Conservation (phyloP, 2,329 filamentous ascomycete genomes). For the Trichoderma pleuroti region DNA sequence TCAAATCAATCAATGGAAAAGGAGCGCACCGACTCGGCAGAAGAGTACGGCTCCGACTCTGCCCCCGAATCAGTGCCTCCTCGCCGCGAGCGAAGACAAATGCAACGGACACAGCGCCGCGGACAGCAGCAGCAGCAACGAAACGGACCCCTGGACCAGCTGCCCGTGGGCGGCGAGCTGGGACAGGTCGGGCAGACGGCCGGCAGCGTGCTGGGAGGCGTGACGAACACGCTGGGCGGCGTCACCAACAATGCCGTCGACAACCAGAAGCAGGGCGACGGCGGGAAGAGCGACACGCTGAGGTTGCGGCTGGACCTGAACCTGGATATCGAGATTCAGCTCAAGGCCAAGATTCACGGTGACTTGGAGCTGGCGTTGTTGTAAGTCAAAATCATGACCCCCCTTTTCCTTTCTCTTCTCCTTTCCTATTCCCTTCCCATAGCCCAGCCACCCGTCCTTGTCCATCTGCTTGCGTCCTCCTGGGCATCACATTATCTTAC, state of each 20-base stretch:
- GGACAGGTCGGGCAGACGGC: conserved; percentile 36
- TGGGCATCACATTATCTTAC: conserved; percentile 14
- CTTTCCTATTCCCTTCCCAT: not conserved
- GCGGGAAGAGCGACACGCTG: conserved; percentile 57
- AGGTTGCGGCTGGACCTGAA: conserved; percentile 70
- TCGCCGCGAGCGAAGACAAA: conserved; percentile 5
- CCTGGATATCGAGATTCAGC: conserved; percentile 77
- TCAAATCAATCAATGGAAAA: conserved; percentile 13
- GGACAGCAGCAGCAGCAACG: not conserved
- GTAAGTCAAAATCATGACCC: conserved; percentile 37
- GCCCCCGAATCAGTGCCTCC: conserved; percentile 13
- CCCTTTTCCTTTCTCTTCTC: not conserved
- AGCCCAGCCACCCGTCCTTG: not conserved
- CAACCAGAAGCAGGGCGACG: conserved; percentile 30
- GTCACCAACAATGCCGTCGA: conserved; percentile 39
- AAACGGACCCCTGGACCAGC: conserved; percentile 30
- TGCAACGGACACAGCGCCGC: not conserved
- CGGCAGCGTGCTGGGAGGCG: conserved; percentile 37
- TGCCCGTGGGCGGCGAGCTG: conserved; percentile 36
- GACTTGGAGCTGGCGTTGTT: conserved; percentile 73
- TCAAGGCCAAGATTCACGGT: conserved; percentile 82
- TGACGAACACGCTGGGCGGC: conserved; percentile 41
- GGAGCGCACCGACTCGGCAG: conserved; percentile 13
- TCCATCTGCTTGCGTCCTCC: not conserved
- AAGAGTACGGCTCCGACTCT: conserved; percentile 10